These are phyloP conservation scores for Rhizopogon vinicolor DNA, from an alignment of 768 basidiomycete species.

Conservation along the genomic window DNA sequence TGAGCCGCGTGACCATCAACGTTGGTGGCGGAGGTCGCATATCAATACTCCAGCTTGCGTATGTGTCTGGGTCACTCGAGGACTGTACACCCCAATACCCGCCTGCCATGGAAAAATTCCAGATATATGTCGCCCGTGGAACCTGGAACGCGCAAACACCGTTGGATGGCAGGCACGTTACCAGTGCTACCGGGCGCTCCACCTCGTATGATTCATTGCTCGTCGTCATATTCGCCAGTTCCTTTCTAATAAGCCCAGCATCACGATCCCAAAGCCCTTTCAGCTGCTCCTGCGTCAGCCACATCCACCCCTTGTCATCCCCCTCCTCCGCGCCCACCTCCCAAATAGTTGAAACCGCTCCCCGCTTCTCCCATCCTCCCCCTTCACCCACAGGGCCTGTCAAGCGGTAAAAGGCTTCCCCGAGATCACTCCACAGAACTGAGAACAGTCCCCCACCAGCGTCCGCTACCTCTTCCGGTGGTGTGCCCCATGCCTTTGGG, in stretches of 20 bases:
- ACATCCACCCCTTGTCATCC: conserved; percentile 14
- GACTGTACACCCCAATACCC: conserved; percentile 18
- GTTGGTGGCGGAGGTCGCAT: conserved; percentile 23
- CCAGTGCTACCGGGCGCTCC: conserved; percentile 14
- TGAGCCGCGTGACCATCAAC: conserved; percentile 43
- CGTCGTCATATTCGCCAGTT: conserved; percentile 15
- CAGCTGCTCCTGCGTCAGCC: conserved; percentile 34
- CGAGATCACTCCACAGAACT: conserved; percentile 50
- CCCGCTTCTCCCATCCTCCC: conserved; percentile 42
- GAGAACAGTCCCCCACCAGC: conserved; percentile 42
- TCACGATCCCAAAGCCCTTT: conserved; percentile 37
- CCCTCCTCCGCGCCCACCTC: conserved; percentile 15
- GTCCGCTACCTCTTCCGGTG: conserved; percentile 31
- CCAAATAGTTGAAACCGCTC: conserved; percentile 37
- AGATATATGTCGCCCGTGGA: conserved; percentile 24
- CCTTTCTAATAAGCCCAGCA: conserved; percentile 29
- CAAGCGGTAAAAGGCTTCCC: conserved; percentile 37
- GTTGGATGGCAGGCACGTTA: conserved; percentile 37
- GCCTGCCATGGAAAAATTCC: conserved; percentile 7
- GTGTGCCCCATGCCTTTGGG: conserved; percentile 39
- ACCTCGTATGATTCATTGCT: conserved; percentile 5
- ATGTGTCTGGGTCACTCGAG: conserved; percentile 13
- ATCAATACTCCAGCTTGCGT: conserved; percentile 45
- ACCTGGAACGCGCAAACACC: conserved; percentile 47
- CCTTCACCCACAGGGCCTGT: conserved; percentile 30